Conservation (phyloP, 345 rosid species). For the Psidium guajava region DNA sequence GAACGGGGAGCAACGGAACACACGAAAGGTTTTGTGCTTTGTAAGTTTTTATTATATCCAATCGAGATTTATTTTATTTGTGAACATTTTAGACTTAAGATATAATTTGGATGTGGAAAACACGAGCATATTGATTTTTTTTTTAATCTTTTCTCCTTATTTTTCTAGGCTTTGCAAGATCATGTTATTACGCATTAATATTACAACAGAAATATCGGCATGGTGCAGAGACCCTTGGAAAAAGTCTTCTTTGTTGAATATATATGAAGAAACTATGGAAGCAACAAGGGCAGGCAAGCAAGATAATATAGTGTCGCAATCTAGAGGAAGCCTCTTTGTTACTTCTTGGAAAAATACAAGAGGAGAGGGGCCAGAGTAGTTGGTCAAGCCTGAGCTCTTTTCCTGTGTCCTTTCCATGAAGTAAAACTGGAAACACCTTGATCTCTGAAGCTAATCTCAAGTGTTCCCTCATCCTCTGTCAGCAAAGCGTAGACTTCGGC, state of each 20-base stretch:
- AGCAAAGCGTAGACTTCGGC: neutral
- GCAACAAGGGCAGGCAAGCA: neutral
- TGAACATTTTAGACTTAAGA: too few species aligned
- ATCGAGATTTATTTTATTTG: too few species aligned
- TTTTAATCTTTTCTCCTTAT: too few species aligned
- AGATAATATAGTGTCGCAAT: neutral
- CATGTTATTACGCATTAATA: too few species aligned
- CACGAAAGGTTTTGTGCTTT: too few species aligned
- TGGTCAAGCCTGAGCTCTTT: neutral
- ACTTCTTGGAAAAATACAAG: neutral
- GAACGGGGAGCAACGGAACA: too few species aligned
- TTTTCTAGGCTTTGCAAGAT: too few species aligned
- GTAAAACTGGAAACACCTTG: neutral
- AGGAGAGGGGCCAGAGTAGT: neutral
- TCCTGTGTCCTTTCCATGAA: neutral
- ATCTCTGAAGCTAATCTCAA: neutral
- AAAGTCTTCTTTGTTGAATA: neutral
- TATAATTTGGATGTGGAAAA: too few species aligned
- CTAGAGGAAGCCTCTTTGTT: neutral
- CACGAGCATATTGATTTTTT: too few species aligned
- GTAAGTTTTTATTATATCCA: too few species aligned
- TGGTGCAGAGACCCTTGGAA: neutral
- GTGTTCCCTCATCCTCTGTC: neutral
- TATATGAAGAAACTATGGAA: neutral
- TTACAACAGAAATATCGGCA: too few species aligned